A percentile compares a stretch with the other conserved stretches of the same genome.
These are phyloP conservation scores for Hawksworthiomyces lignivorus DNA, from an alignment of 2,329 filamentous ascomycete genomes.

Conservation along the genomic window DNA sequence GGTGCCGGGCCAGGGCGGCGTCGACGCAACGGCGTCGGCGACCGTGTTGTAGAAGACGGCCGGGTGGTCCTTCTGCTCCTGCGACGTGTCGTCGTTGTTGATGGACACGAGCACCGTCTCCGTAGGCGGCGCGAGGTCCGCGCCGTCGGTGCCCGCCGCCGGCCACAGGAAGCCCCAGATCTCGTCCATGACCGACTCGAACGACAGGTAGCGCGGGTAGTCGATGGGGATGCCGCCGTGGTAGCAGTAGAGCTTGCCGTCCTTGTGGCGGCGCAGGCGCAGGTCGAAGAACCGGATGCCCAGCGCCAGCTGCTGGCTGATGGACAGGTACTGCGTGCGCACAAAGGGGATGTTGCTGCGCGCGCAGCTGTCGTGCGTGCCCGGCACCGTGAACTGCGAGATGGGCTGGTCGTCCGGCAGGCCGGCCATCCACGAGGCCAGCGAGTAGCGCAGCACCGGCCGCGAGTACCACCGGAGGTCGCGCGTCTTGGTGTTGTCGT, in stretches of 20 bases:
- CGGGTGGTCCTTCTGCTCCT: slow-evolving; percentile 44
- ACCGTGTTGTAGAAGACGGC: slow-evolving; percentile 32
- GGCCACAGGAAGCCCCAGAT: slow-evolving; percentile 51
- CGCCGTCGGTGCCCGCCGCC: slow-evolving; percentile 23
- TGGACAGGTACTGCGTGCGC: slow-evolving; percentile 60
- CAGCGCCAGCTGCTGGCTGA: slow-evolving; percentile 57
- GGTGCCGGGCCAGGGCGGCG: slow-evolving; percentile 21
- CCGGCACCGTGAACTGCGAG: slow-evolving; percentile 60
- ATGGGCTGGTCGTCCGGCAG: slow-evolving; percentile 50
- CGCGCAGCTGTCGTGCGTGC: slow-evolving; percentile 61
- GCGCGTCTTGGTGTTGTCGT: slow-evolving; percentile 20
- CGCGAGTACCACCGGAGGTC: slow-evolving; percentile 29
- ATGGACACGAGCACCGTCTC: slow-evolving; percentile 62
- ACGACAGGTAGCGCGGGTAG: slow-evolving; percentile 53
- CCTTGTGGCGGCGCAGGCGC: slow-evolving; percentile 31
- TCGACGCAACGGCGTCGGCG: slow-evolving; percentile 47
- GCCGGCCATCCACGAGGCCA: slow-evolving; percentile 55
- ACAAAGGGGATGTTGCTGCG: slow-evolving; percentile 48
- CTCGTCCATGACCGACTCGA: slow-evolving; percentile 51
- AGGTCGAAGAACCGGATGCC: slow-evolving; percentile 66
- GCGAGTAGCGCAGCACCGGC: slow-evolving; percentile 23
- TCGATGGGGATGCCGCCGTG: slow-evolving; percentile 65
- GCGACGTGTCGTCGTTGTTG: slow-evolving; percentile 58
- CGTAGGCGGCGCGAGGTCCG: slow-evolving; percentile 35
- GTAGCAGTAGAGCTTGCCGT: slow-evolving; percentile 54